Conservation (phyloP, 1,284 basidiomycete species). For the Mycosarcoma mackinlayi region DNA sequence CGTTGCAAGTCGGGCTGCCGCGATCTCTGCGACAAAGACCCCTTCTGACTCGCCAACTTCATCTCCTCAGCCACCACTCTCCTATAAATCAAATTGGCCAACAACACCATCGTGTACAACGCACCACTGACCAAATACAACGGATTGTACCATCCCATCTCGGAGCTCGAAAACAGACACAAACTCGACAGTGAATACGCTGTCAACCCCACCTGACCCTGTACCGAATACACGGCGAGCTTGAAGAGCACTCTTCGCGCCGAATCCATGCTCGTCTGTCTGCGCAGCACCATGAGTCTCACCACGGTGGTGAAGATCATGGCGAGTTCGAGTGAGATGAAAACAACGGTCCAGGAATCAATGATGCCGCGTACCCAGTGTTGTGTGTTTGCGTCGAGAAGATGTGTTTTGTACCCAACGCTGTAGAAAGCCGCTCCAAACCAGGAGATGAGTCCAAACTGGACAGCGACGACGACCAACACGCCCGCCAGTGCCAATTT, state of each 20-base stretch:
- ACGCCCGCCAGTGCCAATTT: neutral
- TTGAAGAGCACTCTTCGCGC: conserved; percentile 18
- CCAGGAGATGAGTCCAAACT: conserved; percentile 20
- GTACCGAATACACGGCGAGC: conserved; percentile 30
- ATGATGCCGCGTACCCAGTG: conserved; percentile 21
- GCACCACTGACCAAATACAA: conserved; percentile 20
- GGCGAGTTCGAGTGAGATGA: conserved; percentile 18
- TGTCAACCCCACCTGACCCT: conserved; percentile 27
- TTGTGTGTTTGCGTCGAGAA: neutral
- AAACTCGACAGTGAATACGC: conserved; percentile 11
- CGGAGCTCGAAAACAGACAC: conserved; percentile 10
- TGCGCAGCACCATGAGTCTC: conserved; percentile 10
- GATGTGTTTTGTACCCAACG: conserved; percentile 13
- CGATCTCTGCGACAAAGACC: no score
- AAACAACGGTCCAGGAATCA: conserved; percentile 22
- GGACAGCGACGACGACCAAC: neutral
- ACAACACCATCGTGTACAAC: conserved; percentile 30
- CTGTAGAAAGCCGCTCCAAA: conserved; percentile 23
- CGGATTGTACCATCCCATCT: conserved; percentile 29
- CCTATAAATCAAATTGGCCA: conserved; percentile 31
- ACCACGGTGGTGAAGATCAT: conserved; percentile 30
- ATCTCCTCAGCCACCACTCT: conserved; percentile 10
- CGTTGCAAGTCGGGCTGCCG: no score
- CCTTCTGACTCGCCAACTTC: conserved; percentile 2
- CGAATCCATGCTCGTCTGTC: conserved; percentile 18